A percentile compares a stretch with the other conserved stretches of the same genome.
Evolutionary conservation across 495 filamentous ascomycete species (phyloP).

Genomic region (Hypoxylon trugodes): DNA sequence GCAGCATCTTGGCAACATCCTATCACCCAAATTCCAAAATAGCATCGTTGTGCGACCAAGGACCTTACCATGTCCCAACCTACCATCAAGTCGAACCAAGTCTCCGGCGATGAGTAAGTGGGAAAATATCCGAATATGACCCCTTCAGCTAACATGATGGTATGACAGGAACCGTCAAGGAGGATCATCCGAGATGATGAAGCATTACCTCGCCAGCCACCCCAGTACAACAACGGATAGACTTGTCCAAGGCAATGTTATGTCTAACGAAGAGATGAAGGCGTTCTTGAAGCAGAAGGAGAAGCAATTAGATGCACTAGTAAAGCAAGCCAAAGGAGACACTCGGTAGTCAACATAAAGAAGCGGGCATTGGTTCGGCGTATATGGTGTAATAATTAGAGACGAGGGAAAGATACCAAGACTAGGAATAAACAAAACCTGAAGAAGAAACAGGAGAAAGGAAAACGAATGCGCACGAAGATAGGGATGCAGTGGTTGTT

Average conservation of each 20-base stretch:
- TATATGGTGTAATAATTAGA: neutral
- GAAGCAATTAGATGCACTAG: conserved; percentile 16
- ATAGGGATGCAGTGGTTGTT: conserved; percentile 20
- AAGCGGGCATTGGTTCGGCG: neutral
- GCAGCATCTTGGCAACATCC: too few relatives aligned
- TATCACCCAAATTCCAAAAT: too few relatives aligned
- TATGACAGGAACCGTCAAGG: neutral
- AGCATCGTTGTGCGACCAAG: neutral
- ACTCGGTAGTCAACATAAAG: neutral
- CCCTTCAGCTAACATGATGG: neutral
- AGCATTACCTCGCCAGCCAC: conserved; percentile 25
- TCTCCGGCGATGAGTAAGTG: conserved; percentile 28
- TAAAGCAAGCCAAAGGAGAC: conserved; percentile 15
- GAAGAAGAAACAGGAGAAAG: neutral
- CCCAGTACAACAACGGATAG: conserved; percentile 38
- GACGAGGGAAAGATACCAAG: neutral
- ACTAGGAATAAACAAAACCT: neutral
- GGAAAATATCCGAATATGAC: neutral
- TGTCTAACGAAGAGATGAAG: conserved; percentile 21
- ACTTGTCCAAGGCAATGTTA: conserved; percentile 29
- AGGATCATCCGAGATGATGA: conserved; percentile 28
- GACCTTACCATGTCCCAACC: conserved; percentile 25
- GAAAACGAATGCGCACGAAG: neutral
- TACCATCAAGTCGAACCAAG: conserved; percentile 8
- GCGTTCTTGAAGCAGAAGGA: conserved; percentile 4